Evolutionary conservation across 2,329 filamentous ascomycete genomes (phyloP).

Genomic region (Hymenoscyphus albidus): DNA sequence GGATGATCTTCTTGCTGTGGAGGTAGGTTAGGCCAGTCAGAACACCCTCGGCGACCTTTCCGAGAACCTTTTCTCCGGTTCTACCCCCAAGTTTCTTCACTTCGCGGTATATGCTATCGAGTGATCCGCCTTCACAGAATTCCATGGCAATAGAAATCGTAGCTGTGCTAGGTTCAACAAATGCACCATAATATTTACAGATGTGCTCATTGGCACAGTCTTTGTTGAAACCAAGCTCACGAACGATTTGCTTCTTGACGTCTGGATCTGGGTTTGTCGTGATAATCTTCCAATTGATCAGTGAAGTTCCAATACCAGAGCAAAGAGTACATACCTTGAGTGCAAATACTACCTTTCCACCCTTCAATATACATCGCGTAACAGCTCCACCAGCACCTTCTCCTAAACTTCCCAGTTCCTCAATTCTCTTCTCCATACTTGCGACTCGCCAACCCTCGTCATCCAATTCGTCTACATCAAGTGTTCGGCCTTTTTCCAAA

Average conservation of each 20-base stretch:
- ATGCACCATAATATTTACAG: constrained; percentile 95
- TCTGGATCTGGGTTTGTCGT: constrained; percentile 97
- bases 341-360: constrained; percentile 91
- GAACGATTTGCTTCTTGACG: constrained; percentile 96
- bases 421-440: constrained; percentile 80
- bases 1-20: constrained; percentile 93
- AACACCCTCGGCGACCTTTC: constrained; percentile 94
- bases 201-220: constrained; percentile 94
- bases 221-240: constrained; percentile 97
- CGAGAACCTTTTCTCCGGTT: constrained; percentile 94
- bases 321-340: constrained; percentile 65
- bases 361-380: constrained; percentile 83
- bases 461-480: constrained; percentile 92
- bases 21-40: constrained; percentile 92
- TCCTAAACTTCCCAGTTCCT: constrained; percentile 83
- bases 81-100: constrained; percentile 92
- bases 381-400: constrained; percentile 96
- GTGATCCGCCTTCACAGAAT: constrained; percentile 92
- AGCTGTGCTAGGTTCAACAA: constrained; percentile 90
- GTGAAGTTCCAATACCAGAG: constrained; percentile 10
- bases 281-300: constrained; percentile 64
- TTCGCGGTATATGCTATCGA: constrained; percentile 96
- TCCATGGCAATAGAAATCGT: constrained; percentile 99
- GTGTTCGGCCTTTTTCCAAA: constrained; percentile 73
- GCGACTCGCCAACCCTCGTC: constrained; percentile 94